Conservation (phyloP, 352 stramenopile genomes). For the Pythium aphanidermatum region DNA sequence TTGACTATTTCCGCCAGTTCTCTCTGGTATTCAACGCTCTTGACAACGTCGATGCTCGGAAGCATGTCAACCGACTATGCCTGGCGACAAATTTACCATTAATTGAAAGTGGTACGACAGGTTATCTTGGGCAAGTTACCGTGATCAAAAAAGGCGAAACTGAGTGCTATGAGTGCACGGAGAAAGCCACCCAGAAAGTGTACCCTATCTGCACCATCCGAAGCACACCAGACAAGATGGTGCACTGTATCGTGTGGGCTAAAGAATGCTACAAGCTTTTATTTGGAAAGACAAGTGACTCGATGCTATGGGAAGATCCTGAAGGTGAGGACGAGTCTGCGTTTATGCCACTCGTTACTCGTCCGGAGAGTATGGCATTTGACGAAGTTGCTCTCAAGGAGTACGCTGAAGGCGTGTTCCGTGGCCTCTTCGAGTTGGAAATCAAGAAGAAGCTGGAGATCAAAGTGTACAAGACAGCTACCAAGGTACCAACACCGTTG, state of each 20-base stretch:
- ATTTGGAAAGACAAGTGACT: slow-evolving; percentile 79
- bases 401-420: slow-evolving; percentile 79
- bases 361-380: slow-evolving; percentile 31
- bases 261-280: slow-evolving; percentile 89
- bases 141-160: slow-evolving; percentile 97
- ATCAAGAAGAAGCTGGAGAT: slow-evolving; percentile 96
- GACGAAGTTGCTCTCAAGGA: slow-evolving; percentile 36
- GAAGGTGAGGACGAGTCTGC: slow-evolving; percentile 73
- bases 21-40: slow-evolving; percentile 98
- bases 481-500: slow-evolving; percentile 84
- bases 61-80: slow-evolving; percentile 99
- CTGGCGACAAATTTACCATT: slow-evolving; percentile 82
- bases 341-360: slow-evolving; percentile 77
- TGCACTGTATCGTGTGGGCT: slow-evolving; percentile 99
- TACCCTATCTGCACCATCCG: slow-evolving; percentile 99
- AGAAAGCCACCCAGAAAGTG: slow-evolving; percentile 93
- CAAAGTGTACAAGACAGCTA: slow-evolving; percentile 95
- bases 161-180: slow-evolving; percentile 99
- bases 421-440: slow-evolving; percentile 92
- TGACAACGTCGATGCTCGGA: slow-evolving; percentile 98
- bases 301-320: slow-evolving; percentile 95
- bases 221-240: slow-evolving; percentile 97
- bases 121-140: slow-evolving; percentile 97
- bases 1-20: slow-evolving; percentile 97
- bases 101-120: slow-evolving; percentile 98